phyloP scores from a whole-genome alignment of 1,284 basidiomycete species.

The Anthracocystis walkeri region DNA sequence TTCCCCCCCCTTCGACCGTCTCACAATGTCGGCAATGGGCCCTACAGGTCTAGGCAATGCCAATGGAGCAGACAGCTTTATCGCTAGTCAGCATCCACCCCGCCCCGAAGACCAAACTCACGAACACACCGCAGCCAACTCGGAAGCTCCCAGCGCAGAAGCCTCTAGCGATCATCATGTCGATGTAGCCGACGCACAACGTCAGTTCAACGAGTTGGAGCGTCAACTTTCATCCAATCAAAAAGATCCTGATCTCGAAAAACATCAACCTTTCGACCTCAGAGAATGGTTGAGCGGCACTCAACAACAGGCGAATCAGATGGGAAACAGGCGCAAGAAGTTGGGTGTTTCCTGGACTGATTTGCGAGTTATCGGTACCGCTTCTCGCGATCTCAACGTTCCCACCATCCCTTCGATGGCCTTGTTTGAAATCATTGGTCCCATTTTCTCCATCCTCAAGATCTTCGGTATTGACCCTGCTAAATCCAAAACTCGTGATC shows the following conservation, averaged over 20 bases:
- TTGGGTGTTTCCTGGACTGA: conserved; percentile 56
- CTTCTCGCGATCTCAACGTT: conserved; percentile 43
- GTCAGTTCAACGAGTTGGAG: conserved; percentile 37
- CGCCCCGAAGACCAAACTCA: conserved; percentile 14
- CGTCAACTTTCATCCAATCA: conserved; percentile 37
- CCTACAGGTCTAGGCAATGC: conserved; percentile 26
- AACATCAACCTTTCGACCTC: conserved; percentile 36
- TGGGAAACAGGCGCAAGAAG: conserved; percentile 49
- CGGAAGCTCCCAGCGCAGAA: conserved; percentile 23
- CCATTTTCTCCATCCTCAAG: conserved; percentile 46
- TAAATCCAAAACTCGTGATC: conserved; percentile 36
- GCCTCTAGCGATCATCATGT: conserved; percentile 29
- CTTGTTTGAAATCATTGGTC: conserved; percentile 51
- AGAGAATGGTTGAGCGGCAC: conserved; percentile 39
- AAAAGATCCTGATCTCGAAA: conserved; percentile 37
- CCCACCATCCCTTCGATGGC: conserved; percentile 56
- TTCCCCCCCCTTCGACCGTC: neutral
- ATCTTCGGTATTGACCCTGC: conserved; percentile 45
- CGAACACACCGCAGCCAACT: conserved; percentile 21
- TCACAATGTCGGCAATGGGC: conserved; percentile 28
- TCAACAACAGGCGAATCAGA: conserved; percentile 33
- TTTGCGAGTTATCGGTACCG: conserved; percentile 46
- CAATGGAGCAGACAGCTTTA: conserved; percentile 30
- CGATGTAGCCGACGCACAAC: conserved; percentile 39
- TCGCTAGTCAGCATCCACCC: conserved; percentile 26